Conservation (phyloP, 371 early-diverging fungal species). For the Haplosporangium sp. region DNA sequence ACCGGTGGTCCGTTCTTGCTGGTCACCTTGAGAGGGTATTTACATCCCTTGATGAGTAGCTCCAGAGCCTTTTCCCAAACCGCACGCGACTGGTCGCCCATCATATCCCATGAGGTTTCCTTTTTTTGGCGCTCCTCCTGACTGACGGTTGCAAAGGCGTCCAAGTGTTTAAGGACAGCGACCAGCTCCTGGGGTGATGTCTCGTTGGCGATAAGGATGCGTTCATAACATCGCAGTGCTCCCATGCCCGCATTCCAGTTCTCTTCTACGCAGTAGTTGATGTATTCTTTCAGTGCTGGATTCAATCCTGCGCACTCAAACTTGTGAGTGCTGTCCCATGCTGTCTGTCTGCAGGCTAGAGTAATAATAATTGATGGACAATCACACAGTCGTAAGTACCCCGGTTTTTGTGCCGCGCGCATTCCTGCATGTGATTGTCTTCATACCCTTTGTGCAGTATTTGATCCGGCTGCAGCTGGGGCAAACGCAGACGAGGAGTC, state of each 20-base stretch:
- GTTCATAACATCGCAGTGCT: conserved; percentile 67
- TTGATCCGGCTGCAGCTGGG: conserved; percentile 61
- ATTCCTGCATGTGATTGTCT: not conserved
- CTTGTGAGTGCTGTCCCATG: conserved; percentile 68
- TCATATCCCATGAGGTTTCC: conserved; percentile 75
- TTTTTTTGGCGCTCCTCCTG: conserved; percentile 74
- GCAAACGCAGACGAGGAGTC: conserved; percentile 59
- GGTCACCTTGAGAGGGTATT: conserved; percentile 60
- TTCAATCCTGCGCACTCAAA: conserved; percentile 66
- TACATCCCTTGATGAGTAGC: conserved; percentile 61
- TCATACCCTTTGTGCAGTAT: conserved; percentile 63
- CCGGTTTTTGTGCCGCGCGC: not conserved
- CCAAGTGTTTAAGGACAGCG: conserved; percentile 63
- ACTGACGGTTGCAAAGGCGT: conserved; percentile 73
- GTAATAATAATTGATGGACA: not conserved
- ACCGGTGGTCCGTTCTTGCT: conserved; percentile 48
- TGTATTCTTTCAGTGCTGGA: conserved; percentile 58
- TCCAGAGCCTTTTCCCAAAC: conserved; percentile 65
- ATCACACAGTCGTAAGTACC: not conserved
- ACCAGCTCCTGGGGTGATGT: conserved; percentile 60
- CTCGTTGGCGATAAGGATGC: conserved; percentile 67
- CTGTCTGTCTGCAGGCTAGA: conserved; percentile 59
- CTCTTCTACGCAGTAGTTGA: conserved; percentile 63
- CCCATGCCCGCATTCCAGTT: conserved; percentile 71
- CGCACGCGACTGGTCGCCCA: conserved; percentile 59